phyloP scores from a whole-genome alignment of 345 rosid species.

The Eucalyptus dawsonii region DNA sequence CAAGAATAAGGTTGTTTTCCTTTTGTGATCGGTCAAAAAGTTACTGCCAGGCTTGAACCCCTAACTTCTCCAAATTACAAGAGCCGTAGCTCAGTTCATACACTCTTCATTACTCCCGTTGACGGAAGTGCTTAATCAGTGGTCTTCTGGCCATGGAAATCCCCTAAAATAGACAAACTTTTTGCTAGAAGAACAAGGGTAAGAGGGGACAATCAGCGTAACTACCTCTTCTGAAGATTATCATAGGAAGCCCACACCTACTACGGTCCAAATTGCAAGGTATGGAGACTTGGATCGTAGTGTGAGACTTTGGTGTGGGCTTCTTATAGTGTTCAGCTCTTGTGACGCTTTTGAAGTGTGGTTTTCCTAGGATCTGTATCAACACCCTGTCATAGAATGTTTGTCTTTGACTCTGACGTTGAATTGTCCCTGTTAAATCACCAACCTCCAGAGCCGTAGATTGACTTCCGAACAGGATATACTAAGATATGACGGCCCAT shows the following conservation, averaged over 20 bases:
- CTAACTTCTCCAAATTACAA: neutral
- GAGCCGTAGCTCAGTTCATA: neutral
- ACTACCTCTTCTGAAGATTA: neutral
- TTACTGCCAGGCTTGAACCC: neutral
- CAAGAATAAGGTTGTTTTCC: neutral
- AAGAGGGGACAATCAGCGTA: neutral
- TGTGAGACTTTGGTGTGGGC: neutral
- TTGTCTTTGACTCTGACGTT: neutral
- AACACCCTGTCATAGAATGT: neutral
- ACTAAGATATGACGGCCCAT: neutral
- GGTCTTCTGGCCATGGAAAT: neutral
- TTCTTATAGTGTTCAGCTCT: neutral
- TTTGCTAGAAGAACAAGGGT: neutral
- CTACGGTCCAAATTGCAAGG: neutral
- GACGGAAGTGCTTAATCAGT: neutral
- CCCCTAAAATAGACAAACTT: neutral
- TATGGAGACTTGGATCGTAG: neutral
- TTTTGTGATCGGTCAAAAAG: neutral
- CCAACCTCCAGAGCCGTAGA: neutral
- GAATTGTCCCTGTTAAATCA: neutral
- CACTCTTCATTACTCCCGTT: neutral
- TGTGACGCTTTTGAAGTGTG: neutral
- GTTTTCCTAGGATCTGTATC: neutral
- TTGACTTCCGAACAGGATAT: neutral
- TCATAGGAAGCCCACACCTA: neutral